Evolutionary conservation across 2,329 filamentous ascomycete genomes (phyloP).

Genomic region (Xylariaceae sp.): DNA sequence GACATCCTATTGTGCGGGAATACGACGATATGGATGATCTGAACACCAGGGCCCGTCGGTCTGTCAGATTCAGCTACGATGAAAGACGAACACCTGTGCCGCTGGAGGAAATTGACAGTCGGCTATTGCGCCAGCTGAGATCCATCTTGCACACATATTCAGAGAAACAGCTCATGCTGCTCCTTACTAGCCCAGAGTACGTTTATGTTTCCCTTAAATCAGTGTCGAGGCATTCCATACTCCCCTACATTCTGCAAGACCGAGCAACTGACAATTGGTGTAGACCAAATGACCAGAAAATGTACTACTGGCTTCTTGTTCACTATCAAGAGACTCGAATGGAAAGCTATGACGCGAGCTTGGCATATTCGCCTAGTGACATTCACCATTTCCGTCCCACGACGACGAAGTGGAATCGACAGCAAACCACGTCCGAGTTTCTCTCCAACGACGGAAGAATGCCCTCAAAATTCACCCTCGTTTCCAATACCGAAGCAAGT

Average conservation of each 20-base stretch:
- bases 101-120: conserved; percentile 68
- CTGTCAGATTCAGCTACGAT: conserved; percentile 45
- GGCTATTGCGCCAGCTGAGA: conserved; percentile 79
- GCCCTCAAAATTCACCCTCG: conserved; percentile 61
- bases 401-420: conserved; percentile 48
- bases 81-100: conserved; percentile 56
- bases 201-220: conserved; percentile 28
- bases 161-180: conserved; percentile 66
- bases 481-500: conserved; percentile 49
- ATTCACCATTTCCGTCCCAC: conserved; percentile 73
- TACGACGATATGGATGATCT: conserved; percentile 73
- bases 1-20: conserved; percentile 79
- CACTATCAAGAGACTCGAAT: conserved; percentile 80
- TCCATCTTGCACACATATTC: conserved; percentile 87
- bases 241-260: no score
- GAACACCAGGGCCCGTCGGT: conserved; percentile 49
- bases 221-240: background rate
- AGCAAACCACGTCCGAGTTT: conserved; percentile 60
- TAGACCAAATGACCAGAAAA: conserved; percentile 83
- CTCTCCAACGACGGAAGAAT: conserved; percentile 45
- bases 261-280: conserved; percentile 22
- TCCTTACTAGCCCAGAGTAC: conserved; percentile 63
- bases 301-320: conserved; percentile 83
- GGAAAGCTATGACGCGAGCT: conserved; percentile 77
- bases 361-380: conserved; percentile 85